A percentile compares a stretch with the other conserved stretches of the same genome.
Conservation (phyloP, 441 rosid species). For the Viola pubescens region DNA sequence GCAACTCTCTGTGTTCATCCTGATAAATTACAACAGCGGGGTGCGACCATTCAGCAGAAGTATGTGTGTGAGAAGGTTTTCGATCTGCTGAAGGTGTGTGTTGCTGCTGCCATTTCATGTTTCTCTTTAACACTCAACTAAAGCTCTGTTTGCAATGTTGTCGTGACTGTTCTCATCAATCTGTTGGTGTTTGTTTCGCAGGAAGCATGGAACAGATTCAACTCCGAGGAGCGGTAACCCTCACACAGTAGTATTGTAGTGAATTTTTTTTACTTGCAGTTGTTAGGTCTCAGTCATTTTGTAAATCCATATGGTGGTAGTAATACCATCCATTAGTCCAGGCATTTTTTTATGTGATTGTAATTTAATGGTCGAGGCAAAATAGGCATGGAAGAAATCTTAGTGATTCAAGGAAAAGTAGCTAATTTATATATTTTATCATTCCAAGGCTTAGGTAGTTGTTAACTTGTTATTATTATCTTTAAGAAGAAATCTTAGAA, state of each 20-base stretch:
- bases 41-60: slow-evolving; percentile 85
- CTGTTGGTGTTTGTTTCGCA: slow-evolving; percentile 29
- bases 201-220: slow-evolving; percentile 96
- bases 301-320: slow-evolving; percentile 16
- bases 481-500: background rate
- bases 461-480: too few relatives aligned
- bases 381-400: slow-evolving; percentile 9
- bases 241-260: slow-evolving; percentile 15
- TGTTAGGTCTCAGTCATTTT: background rate
- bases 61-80: slow-evolving; percentile 87
- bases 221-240: slow-evolving; percentile 72
- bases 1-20: slow-evolving; percentile 97
- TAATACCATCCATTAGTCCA: too few relatives aligned
- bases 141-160: background rate
- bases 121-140: too few relatives aligned
- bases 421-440: slow-evolving; percentile 1
- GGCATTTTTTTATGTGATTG: slow-evolving; percentile 14
- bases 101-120: too few relatives aligned
- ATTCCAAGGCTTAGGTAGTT: too few relatives aligned
- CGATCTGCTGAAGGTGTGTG: slow-evolving; percentile 78
- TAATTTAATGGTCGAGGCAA: slow-evolving; percentile 11
- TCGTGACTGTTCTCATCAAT: background rate
- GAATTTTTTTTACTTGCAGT: too few relatives aligned
- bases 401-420: slow-evolving; percentile 5
- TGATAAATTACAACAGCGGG: slow-evolving; percentile 85